phyloP scores from a whole-genome alignment of 345 rosid species.

The Garcia nutans region DNA sequence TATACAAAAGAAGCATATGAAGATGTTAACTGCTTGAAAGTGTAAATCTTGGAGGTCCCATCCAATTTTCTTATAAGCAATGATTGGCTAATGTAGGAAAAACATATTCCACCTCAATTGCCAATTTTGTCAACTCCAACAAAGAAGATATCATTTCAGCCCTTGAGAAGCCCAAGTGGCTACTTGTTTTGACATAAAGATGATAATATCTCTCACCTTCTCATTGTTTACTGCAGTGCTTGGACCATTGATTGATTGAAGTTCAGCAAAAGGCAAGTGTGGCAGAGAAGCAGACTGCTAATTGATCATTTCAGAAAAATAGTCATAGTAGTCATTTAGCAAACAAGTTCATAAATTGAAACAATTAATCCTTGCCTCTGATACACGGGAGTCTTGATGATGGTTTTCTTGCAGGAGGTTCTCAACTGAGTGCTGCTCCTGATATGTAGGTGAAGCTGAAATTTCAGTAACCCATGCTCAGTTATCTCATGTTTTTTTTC shows the following conservation, averaged over 20 bases:
- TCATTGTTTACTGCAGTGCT: constrained; percentile 27
- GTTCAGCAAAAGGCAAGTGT: constrained; percentile 37
- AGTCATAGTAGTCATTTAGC: neutral
- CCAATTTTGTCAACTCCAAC: neutral
- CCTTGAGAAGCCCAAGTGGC: neutral
- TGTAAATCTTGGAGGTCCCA: neutral
- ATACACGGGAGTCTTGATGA: constrained; percentile 30
- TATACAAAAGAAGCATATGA: constrained; percentile 5
- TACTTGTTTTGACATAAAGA: neutral
- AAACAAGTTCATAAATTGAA: neutral
- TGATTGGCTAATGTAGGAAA: neutral
- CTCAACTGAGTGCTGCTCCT: constrained; percentile 32
- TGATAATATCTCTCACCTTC: constrained; percentile 29
- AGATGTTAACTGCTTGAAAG: neutral
- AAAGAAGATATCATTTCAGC: neutral
- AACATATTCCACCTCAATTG: neutral
- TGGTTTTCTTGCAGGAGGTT: constrained; percentile 31
- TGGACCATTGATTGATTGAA: constrained; percentile 29
- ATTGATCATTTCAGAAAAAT: neutral
- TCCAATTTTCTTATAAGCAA: neutral
- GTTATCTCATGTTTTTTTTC: neutral
- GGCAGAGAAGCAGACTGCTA: constrained; percentile 29
- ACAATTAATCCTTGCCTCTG: constrained; percentile 41
- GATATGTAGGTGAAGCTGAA: constrained; percentile 32
- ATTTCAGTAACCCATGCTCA: neutral